Evolutionary conservation across 192 early-diverging fungal genomes (phyloP), one percentile per base, ranked within the genome.

Genomic region (Diversispora eburnea): DNA sequence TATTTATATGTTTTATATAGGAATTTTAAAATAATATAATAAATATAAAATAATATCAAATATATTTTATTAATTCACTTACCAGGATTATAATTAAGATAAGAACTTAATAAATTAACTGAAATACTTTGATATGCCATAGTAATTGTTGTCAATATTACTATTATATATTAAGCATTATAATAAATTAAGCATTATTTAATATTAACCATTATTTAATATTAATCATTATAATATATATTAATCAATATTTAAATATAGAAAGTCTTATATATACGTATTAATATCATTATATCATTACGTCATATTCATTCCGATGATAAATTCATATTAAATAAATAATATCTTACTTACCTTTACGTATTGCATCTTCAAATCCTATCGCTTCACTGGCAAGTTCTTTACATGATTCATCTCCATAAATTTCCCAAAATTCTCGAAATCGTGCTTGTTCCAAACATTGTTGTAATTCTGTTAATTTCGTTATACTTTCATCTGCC

Each of bases 61-160:
- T n/a, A n/a, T 42, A 43, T 33, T 5, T 39, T 41, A 25, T 19
- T 42, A 33, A 33, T 33, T 33, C 25, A 63, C 39, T 17, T 17
- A 63, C 61, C 39, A 5, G 39, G 19, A 48, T 84, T 79, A 75
- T 95, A 84, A 51, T 91, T 83, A 57, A 97, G 80, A 75, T 89
- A 93, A 49, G 75, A 76, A 67, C 81, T 75, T 45, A 95, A 81
- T 62, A 81, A 72, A n/a, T 75, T 69, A 10, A 82, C 69, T 13
- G 84, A 81, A 67, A 98, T 94, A 20, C 87, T 88, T 80, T 94
- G 94, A 84, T 93, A 93, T 9, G 94, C 86, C 82, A 91, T 88
- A 56, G 86, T 85, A 22, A 96, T 79, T 51, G 90, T 89, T 17
- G 80, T 84, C 19, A 93, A 76, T 73, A 96, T 91, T 65, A 92